Evolutionary conservation across 306 rosid genomes (phyloP).

Genomic region (Vigna angularis): DNA sequence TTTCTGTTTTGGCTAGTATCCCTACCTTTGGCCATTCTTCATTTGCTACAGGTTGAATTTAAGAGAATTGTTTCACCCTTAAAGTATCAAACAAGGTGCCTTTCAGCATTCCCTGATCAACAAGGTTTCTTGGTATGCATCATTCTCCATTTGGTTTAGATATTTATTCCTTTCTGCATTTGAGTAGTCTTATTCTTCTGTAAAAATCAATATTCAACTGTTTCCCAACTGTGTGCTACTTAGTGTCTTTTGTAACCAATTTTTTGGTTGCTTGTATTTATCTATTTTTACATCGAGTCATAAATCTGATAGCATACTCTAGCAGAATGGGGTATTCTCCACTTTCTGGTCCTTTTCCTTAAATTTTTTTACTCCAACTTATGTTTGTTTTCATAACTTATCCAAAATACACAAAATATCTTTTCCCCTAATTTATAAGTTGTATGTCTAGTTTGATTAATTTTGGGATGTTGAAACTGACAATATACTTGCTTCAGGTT

Average conservation of each 20-base stretch:
- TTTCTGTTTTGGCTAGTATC: slow-evolving; percentile 13
- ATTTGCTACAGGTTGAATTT: slow-evolving; percentile 66
- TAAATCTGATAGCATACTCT: not conserved
- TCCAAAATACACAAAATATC: slow-evolving; percentile 9
- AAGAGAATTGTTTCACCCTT: slow-evolving; percentile 83
- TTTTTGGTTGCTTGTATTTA: not conserved
- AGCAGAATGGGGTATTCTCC: slow-evolving; percentile 1
- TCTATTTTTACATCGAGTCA: not conserved
- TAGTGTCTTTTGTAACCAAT: slow-evolving; percentile 7
- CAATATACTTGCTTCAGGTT: slow-evolving; percentile 57
- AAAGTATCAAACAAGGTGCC: slow-evolving; percentile 94
- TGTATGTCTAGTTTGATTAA: slow-evolving; percentile 22
- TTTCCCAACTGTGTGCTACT: not conserved
- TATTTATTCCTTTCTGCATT: slow-evolving; percentile 36
- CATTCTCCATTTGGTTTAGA: slow-evolving; percentile 27
- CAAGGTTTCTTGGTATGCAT: slow-evolving; percentile 88
- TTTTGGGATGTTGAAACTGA: slow-evolving; percentile 45
- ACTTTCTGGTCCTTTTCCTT: slow-evolving; percentile 15
- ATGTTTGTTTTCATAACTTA: slow-evolving; percentile 21
- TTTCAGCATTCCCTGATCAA: slow-evolving; percentile 95
- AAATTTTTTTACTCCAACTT: slow-evolving; percentile 1
- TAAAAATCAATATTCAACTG: slow-evolving; percentile 10
- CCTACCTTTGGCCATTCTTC: slow-evolving; percentile 21
- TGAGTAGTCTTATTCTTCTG: slow-evolving; percentile 26
- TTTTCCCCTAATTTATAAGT: slow-evolving; percentile 26